Evolutionary conservation across 495 filamentous ascomycete genomes (phyloP).

Genomic region (Penicillium mononematosum): DNA sequence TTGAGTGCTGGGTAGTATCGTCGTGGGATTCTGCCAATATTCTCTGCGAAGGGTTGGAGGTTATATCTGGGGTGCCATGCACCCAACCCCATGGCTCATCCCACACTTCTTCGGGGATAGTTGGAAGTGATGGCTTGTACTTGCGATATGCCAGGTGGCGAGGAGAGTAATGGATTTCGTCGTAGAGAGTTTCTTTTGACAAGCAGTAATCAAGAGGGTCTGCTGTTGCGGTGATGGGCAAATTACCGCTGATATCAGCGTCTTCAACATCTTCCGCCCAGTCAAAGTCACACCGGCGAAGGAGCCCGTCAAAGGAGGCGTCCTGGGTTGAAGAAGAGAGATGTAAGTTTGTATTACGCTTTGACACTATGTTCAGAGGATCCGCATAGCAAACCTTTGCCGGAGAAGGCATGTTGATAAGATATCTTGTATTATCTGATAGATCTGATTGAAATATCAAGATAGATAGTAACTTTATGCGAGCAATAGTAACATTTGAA

Average conservation of each 20-base stretch:
- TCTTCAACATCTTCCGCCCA: constrained; percentile 18
- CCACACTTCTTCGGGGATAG: neutral
- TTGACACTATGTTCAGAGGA: neutral
- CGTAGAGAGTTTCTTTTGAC: neutral
- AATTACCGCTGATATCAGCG: neutral
- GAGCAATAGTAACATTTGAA: neutral
- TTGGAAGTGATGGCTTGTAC: neutral
- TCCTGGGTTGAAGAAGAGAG: neutral
- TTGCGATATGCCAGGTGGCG: neutral
- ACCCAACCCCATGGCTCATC: neutral
- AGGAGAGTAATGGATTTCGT: neutral
- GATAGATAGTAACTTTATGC: neutral
- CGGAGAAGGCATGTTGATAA: neutral
- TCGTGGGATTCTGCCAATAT: neutral
- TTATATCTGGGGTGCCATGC: neutral
- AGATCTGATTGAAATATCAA: neutral
- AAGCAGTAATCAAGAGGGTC: neutral
- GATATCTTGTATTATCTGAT: neutral
- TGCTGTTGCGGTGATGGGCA: neutral
- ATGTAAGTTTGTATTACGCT: neutral
- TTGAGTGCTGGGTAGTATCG: neutral
- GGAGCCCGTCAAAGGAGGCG: neutral
- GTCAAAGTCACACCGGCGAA: constrained; percentile 13
- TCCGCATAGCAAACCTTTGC: neutral
- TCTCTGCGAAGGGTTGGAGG: no score